Evolutionary conservation across 805 yeast species (phyloP).

Genomic region (Ogataea wickerhamii): DNA sequence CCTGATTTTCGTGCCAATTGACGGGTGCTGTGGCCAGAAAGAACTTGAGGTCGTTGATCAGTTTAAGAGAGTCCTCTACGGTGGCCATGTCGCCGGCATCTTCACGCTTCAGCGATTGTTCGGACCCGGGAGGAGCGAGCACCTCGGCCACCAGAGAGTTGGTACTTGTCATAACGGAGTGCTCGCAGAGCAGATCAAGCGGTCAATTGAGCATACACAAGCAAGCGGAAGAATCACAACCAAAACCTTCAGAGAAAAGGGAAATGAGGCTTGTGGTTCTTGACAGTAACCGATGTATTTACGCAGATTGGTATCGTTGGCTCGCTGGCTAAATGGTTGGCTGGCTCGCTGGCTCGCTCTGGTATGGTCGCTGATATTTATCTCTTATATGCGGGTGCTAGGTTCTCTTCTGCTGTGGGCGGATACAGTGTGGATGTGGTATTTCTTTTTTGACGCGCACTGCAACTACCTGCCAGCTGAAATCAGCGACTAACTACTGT

Average conservation of each 20-base stretch:
- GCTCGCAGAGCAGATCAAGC: too few species aligned
- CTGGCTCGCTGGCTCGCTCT: neutral
- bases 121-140: constrained; percentile 6
- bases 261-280: neutral
- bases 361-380: constrained; percentile 2
- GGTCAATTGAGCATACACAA: too few species aligned
- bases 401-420: neutral
- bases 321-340: too few species aligned
- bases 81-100: neutral
- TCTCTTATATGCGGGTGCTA: constrained; percentile 5
- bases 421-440: neutral
- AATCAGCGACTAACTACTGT: neutral
- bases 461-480: neutral
- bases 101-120: too few species aligned
- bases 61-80: constrained; percentile 48
- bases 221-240: neutral
- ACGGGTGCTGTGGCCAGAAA: constrained; percentile 93
- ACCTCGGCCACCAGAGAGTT: constrained; percentile 7
- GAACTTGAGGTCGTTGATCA: constrained; percentile 76
- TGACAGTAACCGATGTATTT: neutral
- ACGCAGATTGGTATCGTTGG: neutral
- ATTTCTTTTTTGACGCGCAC: neutral
- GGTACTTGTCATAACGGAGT: too few species aligned
- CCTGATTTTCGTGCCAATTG: constrained; percentile 85
- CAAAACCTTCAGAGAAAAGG: neutral